Evolutionary conservation across 2,329 filamentous ascomycete species (phyloP).

Genomic region (Xylariomycetidae sp.): DNA sequence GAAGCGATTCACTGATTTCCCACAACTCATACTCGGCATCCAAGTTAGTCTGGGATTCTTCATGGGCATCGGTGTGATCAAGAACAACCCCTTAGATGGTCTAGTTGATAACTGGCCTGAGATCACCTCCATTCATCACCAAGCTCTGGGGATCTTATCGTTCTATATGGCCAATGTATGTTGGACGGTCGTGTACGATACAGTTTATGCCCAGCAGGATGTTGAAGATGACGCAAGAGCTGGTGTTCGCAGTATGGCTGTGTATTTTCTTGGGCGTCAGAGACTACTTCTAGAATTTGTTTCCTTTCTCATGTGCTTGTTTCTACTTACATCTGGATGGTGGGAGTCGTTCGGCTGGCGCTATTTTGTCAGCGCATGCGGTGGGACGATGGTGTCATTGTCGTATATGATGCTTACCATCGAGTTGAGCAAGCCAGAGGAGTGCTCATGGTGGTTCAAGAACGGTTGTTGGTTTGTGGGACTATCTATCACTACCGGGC

Average conservation of each 20-base stretch:
- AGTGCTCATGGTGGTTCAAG: conserved; percentile 18
- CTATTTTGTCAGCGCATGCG: conserved; percentile 9
- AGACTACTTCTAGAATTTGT: conserved; percentile 8
- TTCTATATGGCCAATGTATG: conserved; percentile 3
- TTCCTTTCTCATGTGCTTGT: conserved; percentile 9
- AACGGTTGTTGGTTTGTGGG: no score
- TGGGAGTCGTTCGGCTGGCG: conserved; percentile 12
- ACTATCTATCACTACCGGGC: no score
- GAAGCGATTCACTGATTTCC: conserved; percentile 47
- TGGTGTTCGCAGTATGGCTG: conserved; percentile 6
- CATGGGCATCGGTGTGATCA: background rate
- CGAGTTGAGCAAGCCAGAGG: conserved; percentile 13
- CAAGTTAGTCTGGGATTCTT: conserved; percentile 42
- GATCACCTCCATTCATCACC: background rate
- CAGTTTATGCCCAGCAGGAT: conserved; percentile 7
- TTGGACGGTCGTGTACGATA: conserved; percentile 4
- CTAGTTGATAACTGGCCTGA: no score
- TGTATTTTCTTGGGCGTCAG: background rate
- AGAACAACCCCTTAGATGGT: no score
- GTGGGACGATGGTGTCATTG: background rate
- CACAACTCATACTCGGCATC: conserved; percentile 12
- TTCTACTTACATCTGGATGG: conserved; percentile 7
- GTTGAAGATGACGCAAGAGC: conserved; percentile 6
- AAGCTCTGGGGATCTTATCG: background rate
- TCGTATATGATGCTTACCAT: conserved; percentile 10